Evolutionary conservation across 345 rosid genomes (phyloP).

Genomic region (Citrus unshiu): DNA sequence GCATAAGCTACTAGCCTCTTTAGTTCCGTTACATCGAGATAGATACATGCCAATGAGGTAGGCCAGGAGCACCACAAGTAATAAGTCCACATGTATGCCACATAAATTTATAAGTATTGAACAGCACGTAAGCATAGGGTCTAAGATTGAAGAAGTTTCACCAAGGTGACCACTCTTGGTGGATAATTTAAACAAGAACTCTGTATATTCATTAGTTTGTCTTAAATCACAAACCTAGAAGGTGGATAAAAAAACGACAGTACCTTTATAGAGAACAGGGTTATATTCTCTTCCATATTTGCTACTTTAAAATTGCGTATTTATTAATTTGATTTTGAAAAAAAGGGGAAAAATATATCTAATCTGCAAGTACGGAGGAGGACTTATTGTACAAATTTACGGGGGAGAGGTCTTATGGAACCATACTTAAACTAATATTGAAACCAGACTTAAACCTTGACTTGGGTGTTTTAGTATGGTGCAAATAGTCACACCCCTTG

Average conservation of each 20-base stretch:
- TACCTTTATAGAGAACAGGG: not conserved
- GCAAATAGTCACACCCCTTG: too few relatives aligned
- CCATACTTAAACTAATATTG: too few relatives aligned
- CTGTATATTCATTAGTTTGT: not conserved
- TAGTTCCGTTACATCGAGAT: constrained; percentile 48
- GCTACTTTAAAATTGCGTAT: too few relatives aligned
- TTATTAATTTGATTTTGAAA: too few relatives aligned
- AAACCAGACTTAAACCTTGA: too few relatives aligned
- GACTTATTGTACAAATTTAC: too few relatives aligned
- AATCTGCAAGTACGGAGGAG: too few relatives aligned
- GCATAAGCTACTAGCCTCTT: constrained; percentile 85
- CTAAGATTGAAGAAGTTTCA: not conserved
- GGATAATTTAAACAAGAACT: not conserved
- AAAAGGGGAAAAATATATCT: too few relatives aligned
- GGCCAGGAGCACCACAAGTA: not conserved
- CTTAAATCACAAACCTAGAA: not conserved
- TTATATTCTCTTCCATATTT: not conserved
- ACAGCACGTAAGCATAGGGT: not conserved
- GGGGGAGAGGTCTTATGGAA: too few relatives aligned
- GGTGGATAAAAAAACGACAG: not conserved
- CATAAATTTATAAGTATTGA: not conserved
- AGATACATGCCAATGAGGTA: not conserved
- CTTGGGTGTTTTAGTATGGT: too few relatives aligned
- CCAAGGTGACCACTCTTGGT: not conserved
- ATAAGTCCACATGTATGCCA: not conserved